A percentile compares a stretch with the other conserved stretches of the same genome.
Evolutionary conservation across 2,329 filamentous ascomycete species (phyloP).

Genomic region (Cephalotrichum gorgonifer): DNA sequence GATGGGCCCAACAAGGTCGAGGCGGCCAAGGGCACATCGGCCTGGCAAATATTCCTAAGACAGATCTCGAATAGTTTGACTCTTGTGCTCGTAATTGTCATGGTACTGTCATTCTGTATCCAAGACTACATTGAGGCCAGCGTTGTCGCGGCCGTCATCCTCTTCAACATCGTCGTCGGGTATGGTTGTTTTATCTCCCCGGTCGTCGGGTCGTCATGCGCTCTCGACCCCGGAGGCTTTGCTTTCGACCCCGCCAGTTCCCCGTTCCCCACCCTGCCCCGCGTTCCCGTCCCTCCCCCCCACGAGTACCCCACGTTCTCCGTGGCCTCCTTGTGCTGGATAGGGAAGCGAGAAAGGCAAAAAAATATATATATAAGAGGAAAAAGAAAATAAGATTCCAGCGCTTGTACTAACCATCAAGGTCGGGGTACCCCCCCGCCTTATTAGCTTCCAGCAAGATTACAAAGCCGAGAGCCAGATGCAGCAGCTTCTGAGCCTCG

Average conservation of each 20-base stretch:
- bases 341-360: no score
- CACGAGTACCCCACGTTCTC: not conserved
- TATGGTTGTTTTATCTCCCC: slow-evolving; percentile 23
- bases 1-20: slow-evolving; percentile 64
- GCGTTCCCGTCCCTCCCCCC: not conserved
- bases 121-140: slow-evolving; percentile 53
- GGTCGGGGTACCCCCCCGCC: not conserved
- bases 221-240: not conserved
- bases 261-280: not conserved
- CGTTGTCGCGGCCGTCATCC: slow-evolving; percentile 53
- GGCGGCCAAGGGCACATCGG: slow-evolving; percentile 58
- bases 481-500: slow-evolving; percentile 47
- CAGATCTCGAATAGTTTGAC: slow-evolving; percentile 71
- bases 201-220: not conserved
- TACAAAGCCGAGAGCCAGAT: slow-evolving; percentile 53
- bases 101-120: slow-evolving; percentile 59
- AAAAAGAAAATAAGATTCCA: no score
- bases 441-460: slow-evolving; percentile 30
- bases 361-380: no score
- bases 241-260: no score
- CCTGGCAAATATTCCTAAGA: slow-evolving; percentile 67
- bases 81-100: slow-evolving; percentile 63
- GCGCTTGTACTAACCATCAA: not conserved
- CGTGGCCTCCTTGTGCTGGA: no score
- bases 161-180: slow-evolving; percentile 59